phyloP scores from a whole-genome alignment of 2,329 filamentous ascomycete genomes.

The Fusarium xyrophilum region DNA sequence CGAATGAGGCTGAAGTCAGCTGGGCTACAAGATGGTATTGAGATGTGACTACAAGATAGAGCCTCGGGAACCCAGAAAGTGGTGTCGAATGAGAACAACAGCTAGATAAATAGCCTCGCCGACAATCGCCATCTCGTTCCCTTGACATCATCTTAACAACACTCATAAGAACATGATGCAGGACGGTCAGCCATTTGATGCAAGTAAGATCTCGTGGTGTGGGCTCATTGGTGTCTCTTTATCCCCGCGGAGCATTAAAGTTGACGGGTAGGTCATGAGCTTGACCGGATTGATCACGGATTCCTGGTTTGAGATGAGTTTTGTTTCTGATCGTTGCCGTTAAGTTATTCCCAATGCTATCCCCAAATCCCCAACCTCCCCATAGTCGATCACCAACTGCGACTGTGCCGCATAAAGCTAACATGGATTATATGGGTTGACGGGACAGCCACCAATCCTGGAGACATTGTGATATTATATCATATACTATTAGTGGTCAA shows the following conservation, averaged over 20 bases:
- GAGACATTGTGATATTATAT: background rate
- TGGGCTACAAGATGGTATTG: background rate
- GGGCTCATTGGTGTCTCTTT: background rate
- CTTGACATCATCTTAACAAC: conserved; percentile 7
- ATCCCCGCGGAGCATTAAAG: background rate
- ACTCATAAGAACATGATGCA: background rate
- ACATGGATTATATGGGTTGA: background rate
- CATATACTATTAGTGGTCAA: too few species aligned
- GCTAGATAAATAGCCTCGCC: conserved; percentile 9
- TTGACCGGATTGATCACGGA: background rate
- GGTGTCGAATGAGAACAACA: conserved; percentile 12
- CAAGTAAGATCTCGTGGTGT: conserved; percentile 14
- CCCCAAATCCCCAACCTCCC: background rate
- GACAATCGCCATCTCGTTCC: background rate
- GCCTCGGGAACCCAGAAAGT: background rate
- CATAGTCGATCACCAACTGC: background rate
- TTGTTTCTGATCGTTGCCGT: background rate
- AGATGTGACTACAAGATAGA: background rate
- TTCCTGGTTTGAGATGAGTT: background rate
- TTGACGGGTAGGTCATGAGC: background rate
- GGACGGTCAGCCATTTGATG: background rate
- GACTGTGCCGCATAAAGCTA: background rate
- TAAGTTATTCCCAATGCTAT: background rate
- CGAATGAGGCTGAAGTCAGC: background rate
- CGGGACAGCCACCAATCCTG: too few species aligned